Evolutionary conservation across 371 early-diverging fungal species (phyloP).

Genomic region (Lichtheimia ramosa): DNA sequence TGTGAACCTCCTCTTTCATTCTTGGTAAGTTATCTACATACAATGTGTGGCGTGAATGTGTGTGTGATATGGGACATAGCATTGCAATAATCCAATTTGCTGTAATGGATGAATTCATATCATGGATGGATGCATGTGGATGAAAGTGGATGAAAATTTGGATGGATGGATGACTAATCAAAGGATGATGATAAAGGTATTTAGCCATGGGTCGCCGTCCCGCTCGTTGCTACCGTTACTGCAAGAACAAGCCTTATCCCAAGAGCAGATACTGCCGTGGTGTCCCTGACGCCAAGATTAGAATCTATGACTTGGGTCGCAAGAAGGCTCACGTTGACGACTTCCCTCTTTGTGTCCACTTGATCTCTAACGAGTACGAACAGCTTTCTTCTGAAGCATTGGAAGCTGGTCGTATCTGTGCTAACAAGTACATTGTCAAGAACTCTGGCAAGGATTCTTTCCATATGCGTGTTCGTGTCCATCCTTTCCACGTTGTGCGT

Average conservation of each 20-base stretch:
- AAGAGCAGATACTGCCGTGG: slow-evolving; percentile 99
- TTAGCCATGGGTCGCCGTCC: slow-evolving; percentile 97
- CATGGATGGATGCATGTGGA: neutral
- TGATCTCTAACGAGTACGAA: slow-evolving; percentile 98
- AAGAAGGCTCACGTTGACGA: slow-evolving; percentile 99
- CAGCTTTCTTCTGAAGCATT: slow-evolving; percentile 99
- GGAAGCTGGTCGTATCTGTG: slow-evolving; percentile 99
- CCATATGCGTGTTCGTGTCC: slow-evolving; percentile 99
- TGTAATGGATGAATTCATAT: too few species aligned
- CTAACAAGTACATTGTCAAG: slow-evolving; percentile 99
- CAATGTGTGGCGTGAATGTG: too few species aligned
- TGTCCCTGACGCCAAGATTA: slow-evolving; percentile 99
- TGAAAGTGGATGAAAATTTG: neutral
- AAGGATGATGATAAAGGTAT: neutral
- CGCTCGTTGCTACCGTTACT: slow-evolving; percentile 99
- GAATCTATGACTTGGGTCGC: slow-evolving; percentile 99
- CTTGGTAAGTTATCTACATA: neutral
- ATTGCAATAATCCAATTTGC: too few species aligned
- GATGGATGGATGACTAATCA: neutral
- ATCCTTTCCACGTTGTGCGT: slow-evolving; percentile 99
- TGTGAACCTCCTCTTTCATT: slow-evolving; percentile 2
- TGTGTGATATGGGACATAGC: too few species aligned
- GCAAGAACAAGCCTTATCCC: slow-evolving; percentile 99
- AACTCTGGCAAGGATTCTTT: slow-evolving; percentile 99
- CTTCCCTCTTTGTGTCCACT: slow-evolving; percentile 97